Percentiles rank a stretch among this genome's conserved stretches.
Evolutionary conservation across 2,329 filamentous ascomycete species (phyloP).

Genomic region (Alternaria tenuissima): DNA sequence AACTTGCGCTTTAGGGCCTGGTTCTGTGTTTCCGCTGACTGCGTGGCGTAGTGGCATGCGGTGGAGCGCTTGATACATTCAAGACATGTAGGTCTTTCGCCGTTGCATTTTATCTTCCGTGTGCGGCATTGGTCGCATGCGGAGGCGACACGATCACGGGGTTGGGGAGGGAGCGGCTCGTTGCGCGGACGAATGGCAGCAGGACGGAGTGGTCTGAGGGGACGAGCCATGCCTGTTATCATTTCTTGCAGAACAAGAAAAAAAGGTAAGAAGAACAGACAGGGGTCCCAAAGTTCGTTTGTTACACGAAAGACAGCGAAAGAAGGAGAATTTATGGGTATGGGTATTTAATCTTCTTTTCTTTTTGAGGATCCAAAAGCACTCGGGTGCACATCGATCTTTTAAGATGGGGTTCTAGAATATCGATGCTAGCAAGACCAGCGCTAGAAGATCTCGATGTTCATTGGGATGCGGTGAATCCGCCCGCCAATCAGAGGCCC

Average conservation of each 20-base stretch:
- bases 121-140: conserved; percentile 18
- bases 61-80: conserved; percentile 15
- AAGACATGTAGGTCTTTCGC: conserved; percentile 7
- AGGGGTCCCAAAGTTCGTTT: not conserved
- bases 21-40: conserved; percentile 9
- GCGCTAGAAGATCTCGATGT: not conserved
- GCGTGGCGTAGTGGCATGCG: conserved; percentile 12
- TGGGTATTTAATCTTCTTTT: not conserved
- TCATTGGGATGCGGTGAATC: not conserved
- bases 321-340: not conserved
- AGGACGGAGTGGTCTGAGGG: conserved; percentile 16
- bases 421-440: not conserved
- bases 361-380: too few relatives aligned
- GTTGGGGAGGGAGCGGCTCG: conserved; percentile 3
- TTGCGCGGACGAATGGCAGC: conserved; percentile 8
- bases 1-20: conserved; percentile 26
- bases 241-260: too few relatives aligned
- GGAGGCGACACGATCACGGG: conserved; percentile 14
- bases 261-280: too few relatives aligned
- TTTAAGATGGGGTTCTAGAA: not conserved
- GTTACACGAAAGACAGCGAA: too few relatives aligned
- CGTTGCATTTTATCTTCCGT: conserved; percentile 18
- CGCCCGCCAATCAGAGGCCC: not conserved
- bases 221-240: not conserved
- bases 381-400: too few relatives aligned